Evolutionary conservation across 768 basidiomycete species (phyloP).

Genomic region (Suillus placidus): DNA sequence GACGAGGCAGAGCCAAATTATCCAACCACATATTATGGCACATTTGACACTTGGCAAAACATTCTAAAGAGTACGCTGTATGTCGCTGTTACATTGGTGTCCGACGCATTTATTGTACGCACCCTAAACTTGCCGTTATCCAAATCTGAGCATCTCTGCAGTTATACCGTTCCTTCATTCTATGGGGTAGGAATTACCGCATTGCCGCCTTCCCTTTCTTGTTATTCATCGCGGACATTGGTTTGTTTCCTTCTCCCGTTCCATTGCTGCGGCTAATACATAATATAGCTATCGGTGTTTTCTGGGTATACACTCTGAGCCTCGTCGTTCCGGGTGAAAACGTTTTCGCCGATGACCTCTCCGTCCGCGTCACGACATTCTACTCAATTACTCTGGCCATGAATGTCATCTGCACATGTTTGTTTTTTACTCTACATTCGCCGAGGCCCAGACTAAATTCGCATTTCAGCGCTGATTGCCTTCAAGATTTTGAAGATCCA

Average conservation of each 20-base stretch:
- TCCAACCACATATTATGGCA: slow-evolving; percentile 22
- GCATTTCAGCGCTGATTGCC: slow-evolving; percentile 24
- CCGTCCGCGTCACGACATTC: slow-evolving; percentile 26
- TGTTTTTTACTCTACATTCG: slow-evolving; percentile 10
- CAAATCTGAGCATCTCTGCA: slow-evolving; percentile 9
- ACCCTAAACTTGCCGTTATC: not conserved
- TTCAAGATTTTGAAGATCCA: slow-evolving; percentile 29
- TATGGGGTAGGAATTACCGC: slow-evolving; percentile 26
- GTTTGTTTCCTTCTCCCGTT: slow-evolving; percentile 13
- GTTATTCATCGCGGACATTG: slow-evolving; percentile 32
- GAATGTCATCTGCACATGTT: slow-evolving; percentile 31
- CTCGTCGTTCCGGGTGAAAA: slow-evolving; percentile 21
- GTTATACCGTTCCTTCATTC: slow-evolving; percentile 28
- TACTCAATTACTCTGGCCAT: slow-evolving; percentile 26
- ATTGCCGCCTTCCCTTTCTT: slow-evolving; percentile 24
- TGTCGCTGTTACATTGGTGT: slow-evolving; percentile 26
- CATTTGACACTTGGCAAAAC: slow-evolving; percentile 23
- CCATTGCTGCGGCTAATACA: not conserved
- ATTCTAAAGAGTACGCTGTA: slow-evolving; percentile 28
- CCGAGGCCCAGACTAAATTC: not conserved
- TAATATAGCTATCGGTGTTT: slow-evolving; percentile 21
- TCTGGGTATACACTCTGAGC: slow-evolving; percentile 22
- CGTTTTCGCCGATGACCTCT: slow-evolving; percentile 24
- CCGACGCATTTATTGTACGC: slow-evolving; percentile 32
- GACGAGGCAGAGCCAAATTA: slow-evolving; percentile 17